Evolutionary conservation across 345 rosid species (phyloP).

Genomic region (Cardamine occulta): DNA sequence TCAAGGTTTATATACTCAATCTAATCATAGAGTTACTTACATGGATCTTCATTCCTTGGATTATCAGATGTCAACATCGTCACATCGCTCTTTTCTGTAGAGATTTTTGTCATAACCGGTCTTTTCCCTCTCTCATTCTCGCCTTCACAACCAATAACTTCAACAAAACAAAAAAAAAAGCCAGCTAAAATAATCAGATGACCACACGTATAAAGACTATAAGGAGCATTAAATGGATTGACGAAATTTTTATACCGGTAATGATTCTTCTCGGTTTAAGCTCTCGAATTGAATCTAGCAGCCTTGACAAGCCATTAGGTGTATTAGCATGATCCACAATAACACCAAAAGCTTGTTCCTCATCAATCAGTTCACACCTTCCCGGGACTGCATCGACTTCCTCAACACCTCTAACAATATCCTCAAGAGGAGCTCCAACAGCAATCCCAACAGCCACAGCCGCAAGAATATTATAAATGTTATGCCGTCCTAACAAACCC

Average conservation of each 20-base stretch:
- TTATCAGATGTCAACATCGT: constrained; percentile 92
- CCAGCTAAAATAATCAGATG: constrained; percentile 16
- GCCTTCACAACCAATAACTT: constrained; percentile 84
- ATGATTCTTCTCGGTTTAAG: constrained; percentile 83
- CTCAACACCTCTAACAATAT: constrained; percentile 91
- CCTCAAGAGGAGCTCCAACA: constrained; percentile 94
- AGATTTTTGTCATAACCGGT: constrained; percentile 85
- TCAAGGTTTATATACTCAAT: constrained; percentile 3
- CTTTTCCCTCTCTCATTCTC: constrained; percentile 85
- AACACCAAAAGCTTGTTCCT: constrained; percentile 94
- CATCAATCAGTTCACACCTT: constrained; percentile 91
- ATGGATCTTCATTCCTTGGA: constrained; percentile 87
- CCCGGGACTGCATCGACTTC: constrained; percentile 97
- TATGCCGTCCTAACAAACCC: constrained; percentile 84
- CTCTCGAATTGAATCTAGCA: constrained; percentile 88
- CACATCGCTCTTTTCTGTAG: constrained; percentile 90
- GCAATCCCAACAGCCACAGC: constrained; percentile 95
- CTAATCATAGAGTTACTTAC: constrained; percentile 48
- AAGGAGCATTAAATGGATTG: background rate
- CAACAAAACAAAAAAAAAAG: background rate
- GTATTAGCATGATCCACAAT: constrained; percentile 86
- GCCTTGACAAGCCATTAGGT: constrained; percentile 81
- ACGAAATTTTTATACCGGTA: constrained; percentile 56
- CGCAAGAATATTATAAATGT: constrained; percentile 87
- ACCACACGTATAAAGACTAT: background rate